Percentiles rank a stretch among this genome's conserved stretches.
phyloP scores from a whole-genome alignment of 2,329 filamentous ascomycete species.

The Chrysosporium queenslandicum region DNA sequence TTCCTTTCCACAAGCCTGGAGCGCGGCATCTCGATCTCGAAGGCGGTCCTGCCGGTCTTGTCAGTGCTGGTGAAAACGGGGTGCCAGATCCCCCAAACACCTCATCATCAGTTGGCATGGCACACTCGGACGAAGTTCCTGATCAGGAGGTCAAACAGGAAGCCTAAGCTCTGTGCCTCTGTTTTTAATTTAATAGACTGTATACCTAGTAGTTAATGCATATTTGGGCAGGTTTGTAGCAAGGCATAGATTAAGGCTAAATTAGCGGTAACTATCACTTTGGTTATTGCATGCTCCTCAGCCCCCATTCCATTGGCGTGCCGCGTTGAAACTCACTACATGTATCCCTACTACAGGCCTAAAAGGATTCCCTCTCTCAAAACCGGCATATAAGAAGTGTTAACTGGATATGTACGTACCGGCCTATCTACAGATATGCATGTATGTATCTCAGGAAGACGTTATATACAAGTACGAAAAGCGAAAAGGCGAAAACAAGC shows the following conservation, averaged over 20 bases:
- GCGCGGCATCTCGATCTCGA: not conserved
- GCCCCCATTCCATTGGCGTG: too few species aligned
- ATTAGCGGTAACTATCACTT: not conserved
- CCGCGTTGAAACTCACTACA: too few species aligned
- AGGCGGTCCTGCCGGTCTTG: not conserved
- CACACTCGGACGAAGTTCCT: not conserved
- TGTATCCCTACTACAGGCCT: too few species aligned
- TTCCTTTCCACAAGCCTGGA: constrained; percentile 17
- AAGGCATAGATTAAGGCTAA: not conserved
- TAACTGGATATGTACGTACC: not conserved
- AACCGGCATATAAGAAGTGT: not conserved
- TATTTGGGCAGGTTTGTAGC: not conserved
- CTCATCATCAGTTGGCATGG: not conserved
- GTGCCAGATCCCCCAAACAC: not conserved
- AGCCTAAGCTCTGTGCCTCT: not conserved
- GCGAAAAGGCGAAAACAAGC: not conserved
- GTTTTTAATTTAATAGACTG: not conserved
- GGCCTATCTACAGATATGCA: not conserved
- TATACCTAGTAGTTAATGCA: not conserved
- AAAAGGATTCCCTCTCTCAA: too few species aligned
- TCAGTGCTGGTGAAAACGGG: not conserved
- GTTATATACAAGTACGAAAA: not conserved
- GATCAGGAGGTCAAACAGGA: not conserved
- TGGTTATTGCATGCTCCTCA: too few species aligned
- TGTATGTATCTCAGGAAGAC: not conserved